Base-by-base conservation (phyloP, 176 grass and related monocot species). In the Leersia perrieri region DNA sequence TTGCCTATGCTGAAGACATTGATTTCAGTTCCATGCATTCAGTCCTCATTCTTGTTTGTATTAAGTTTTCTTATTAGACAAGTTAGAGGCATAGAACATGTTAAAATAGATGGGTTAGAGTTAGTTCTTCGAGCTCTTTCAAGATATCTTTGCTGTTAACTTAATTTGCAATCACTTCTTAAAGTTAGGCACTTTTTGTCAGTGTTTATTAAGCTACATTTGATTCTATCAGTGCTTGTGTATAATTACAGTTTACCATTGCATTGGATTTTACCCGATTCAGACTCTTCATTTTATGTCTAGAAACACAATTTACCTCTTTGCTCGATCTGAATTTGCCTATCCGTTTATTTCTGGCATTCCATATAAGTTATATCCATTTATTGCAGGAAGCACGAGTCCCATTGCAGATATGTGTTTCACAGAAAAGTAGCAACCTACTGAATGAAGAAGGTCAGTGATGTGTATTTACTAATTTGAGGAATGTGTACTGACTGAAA, bases 331-430 rank as follows among this genome's bases (percentile, higher is more conserved):
- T 67, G 44, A 36, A 79, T 78, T 9, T 53, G 29, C 20, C 41
- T 63, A 67, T 33, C 51, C 5, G 31, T 62, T n/a, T n/a, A 62
- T 84, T 74, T 79, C 31, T 55, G 22, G 29, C 22, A 47, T 73
- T 9, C 20, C 14, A 69, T 61, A 42, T 71, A 42, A 61, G 36
- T 15, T n/a, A n/a, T n/a, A n/a, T n/a, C n/a, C n/a, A n/a, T n/a
- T 68, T 82, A 78, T 40, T 84, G 49, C 70, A 98, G 96, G 92
- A 98, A 90, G 75, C 90, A 63, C 80, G 88, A 86, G 75, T 88
- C 64, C 92, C 96, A 32, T 84, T 98, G 34, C 96, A 95, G 70
- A 98, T 98, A 67, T 81, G 90, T 91, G 86, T 95, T 79, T 91
- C 90, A 76, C 92, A 98, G 60, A 98, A 98, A 81, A 90, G 74